Evolutionary conservation across 768 basidiomycete species (phyloP).

Genomic region (Gymnopilus dilepis): DNA sequence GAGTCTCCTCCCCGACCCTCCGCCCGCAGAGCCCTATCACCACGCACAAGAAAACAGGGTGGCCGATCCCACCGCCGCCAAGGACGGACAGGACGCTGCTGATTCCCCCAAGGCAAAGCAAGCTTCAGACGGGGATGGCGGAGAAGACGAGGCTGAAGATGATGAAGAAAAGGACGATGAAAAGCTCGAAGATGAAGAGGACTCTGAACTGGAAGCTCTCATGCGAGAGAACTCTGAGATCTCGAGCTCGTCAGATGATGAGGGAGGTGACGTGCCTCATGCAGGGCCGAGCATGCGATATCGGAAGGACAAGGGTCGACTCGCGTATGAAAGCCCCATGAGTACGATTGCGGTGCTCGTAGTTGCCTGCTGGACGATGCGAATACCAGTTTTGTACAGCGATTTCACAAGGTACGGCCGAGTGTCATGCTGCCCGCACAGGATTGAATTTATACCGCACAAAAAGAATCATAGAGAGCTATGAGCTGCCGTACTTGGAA

Average conservation of each 20-base stretch:
- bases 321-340: conserved; percentile 43
- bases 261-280: conserved; percentile 29
- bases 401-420: conserved; percentile 72
- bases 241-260: conserved; percentile 42
- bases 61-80: conserved; percentile 1
- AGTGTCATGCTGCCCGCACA: conserved; percentile 1
- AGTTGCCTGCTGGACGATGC: conserved; percentile 79
- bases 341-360: conserved; percentile 71
- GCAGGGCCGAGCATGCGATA: conserved; percentile 17
- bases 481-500: conserved; percentile 84
- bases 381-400: conserved; percentile 75
- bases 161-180: conserved; percentile 28
- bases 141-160: conserved; percentile 24
- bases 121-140: conserved; percentile 12
- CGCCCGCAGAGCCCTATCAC: conserved; percentile 63
- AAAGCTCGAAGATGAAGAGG: conserved; percentile 24
- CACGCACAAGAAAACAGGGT: conserved; percentile 40
- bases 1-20: conserved; percentile 61
- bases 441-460: conserved; percentile 2
- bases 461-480: conserved; percentile 71
- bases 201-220: conserved; percentile 47
- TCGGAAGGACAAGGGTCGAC: conserved; percentile 25
- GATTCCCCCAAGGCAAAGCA: not conserved
- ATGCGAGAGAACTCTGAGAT: conserved; percentile 49
- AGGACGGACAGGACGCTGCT: not conserved